These are phyloP conservation scores for Globisporangium irregulare DNA, from an alignment of 352 stramenopile genomes.

Conservation along the genomic window DNA sequence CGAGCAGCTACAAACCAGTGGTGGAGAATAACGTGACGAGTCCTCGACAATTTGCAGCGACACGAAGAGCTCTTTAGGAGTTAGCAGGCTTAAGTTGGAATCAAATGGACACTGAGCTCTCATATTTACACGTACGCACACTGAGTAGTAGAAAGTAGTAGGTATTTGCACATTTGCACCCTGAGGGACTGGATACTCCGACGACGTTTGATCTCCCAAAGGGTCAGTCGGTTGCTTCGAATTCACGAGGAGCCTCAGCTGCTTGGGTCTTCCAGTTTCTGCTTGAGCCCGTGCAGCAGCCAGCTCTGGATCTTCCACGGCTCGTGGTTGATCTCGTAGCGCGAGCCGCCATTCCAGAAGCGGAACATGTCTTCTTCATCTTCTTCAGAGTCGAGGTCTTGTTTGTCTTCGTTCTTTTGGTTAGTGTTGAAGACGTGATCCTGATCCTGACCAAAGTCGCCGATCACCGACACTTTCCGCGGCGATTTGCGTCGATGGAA, in stretches of 20 bases:
- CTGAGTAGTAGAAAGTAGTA: background rate
- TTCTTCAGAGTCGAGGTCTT: background rate
- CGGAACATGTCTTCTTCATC: slow-evolving; percentile 3
- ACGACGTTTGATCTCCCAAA: background rate
- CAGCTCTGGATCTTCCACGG: slow-evolving; percentile 50
- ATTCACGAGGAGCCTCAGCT: slow-evolving; percentile 4
- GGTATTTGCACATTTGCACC: background rate
- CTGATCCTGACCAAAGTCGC: background rate
- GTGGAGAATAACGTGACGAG: background rate
- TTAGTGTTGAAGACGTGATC: background rate
- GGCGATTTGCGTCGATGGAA: slow-evolving; percentile 14
- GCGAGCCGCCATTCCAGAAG: slow-evolving; percentile 27
- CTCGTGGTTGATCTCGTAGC: slow-evolving; percentile 32
- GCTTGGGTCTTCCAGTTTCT: slow-evolving; percentile 18
- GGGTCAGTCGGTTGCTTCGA: background rate
- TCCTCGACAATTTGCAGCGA: background rate
- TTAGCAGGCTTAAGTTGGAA: background rate
- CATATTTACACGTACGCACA: background rate
- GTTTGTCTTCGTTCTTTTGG: background rate
- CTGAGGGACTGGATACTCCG: background rate
- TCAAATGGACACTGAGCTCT: background rate
- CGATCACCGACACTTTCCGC: background rate
- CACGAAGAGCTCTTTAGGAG: background rate
- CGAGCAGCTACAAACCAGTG: background rate
- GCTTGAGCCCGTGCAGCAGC: slow-evolving; percentile 38